Evolutionary conservation across 192 early-diverging fungal species (phyloP).

Genomic region (Pilaira anomala): DNA sequence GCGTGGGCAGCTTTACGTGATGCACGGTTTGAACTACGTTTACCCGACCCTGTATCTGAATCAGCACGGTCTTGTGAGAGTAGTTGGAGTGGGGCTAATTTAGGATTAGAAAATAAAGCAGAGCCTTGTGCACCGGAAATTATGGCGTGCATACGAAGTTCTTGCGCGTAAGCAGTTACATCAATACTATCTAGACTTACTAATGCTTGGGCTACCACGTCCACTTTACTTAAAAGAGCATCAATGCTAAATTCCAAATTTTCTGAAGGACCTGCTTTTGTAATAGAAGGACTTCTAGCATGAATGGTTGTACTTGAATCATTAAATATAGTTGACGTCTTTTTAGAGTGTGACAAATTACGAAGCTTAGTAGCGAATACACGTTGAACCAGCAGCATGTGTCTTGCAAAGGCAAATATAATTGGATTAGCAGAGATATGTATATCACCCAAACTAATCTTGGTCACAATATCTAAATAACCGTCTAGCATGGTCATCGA

Average conservation of each 20-base stretch:
- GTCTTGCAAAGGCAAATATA: constrained; percentile 52
- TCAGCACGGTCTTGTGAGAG: constrained; percentile 13
- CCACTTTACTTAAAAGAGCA: constrained; percentile 36
- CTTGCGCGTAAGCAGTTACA: constrained; percentile 45
- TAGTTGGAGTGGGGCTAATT: constrained; percentile 2
- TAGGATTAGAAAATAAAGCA: constrained; percentile 42
- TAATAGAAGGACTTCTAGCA: neutral
- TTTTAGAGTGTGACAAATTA: constrained; percentile 27
- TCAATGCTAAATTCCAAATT: constrained; percentile 13
- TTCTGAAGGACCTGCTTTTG: neutral
- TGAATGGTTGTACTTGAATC: neutral
- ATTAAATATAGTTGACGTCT: neutral
- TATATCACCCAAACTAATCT: constrained; percentile 35
- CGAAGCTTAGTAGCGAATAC: constrained; percentile 43
- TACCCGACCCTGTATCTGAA: constrained; percentile 37
- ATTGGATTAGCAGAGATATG: constrained; percentile 46
- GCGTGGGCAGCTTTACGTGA: constrained; percentile 1
- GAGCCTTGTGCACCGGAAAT: constrained; percentile 45
- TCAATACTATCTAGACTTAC: constrained; percentile 40
- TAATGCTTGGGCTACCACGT: constrained; percentile 47
- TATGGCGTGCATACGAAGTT: constrained; percentile 36
- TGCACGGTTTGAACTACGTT: constrained; percentile 23
- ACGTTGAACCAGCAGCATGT: constrained; percentile 54
- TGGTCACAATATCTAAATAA: constrained; percentile 44
- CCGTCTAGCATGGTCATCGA: constrained; percentile 17